A percentile compares a stretch with the other conserved stretches of the same genome.
Evolutionary conservation across 805 yeast species (phyloP).

Genomic region (Barnettozyma wickerhamii): DNA sequence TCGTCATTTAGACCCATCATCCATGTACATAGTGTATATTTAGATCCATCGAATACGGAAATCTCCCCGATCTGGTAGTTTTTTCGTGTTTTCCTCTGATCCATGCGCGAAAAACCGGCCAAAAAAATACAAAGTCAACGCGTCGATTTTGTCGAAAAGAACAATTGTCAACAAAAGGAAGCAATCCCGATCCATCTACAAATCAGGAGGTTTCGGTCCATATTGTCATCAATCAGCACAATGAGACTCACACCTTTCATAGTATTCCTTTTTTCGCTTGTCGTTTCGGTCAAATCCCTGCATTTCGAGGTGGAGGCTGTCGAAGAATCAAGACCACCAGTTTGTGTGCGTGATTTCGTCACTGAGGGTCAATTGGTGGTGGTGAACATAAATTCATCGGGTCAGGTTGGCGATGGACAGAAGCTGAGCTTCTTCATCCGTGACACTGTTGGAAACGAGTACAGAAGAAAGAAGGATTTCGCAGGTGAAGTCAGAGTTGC

Average conservation of each 20-base stretch:
- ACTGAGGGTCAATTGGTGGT: conserved; percentile 83
- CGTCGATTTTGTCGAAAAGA: conserved; percentile 3
- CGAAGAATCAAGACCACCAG: conserved; percentile 45
- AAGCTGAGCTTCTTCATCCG: conserved; percentile 58
- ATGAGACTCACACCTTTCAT: conserved; percentile 15
- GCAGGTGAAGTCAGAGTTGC: conserved; percentile 70
- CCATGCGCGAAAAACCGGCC: background rate
- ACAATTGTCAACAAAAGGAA: conserved; percentile 5
- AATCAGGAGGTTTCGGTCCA: background rate
- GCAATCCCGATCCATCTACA: background rate
- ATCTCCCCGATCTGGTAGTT: background rate
- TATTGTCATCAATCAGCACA: background rate
- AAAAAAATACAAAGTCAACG: no score
- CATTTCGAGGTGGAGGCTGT: conserved; percentile 51
- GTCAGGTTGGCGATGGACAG: conserved; percentile 86
- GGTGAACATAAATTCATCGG: conserved; percentile 70
- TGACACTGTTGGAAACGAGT: conserved; percentile 83
- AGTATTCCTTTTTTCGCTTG: conserved; percentile 12
- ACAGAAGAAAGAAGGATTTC: conserved; percentile 71
- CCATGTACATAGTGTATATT: no score
- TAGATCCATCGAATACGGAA: background rate
- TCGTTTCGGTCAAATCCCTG: conserved; percentile 32
- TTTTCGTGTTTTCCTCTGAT: background rate
- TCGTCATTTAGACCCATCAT: no score
- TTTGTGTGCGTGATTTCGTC: conserved; percentile 91